Percentiles rank a stretch among this genome's conserved stretches.
Evolutionary conservation across 2,329 filamentous ascomycete species (phyloP).

Genomic region (Aureobasidium sp.): DNA sequence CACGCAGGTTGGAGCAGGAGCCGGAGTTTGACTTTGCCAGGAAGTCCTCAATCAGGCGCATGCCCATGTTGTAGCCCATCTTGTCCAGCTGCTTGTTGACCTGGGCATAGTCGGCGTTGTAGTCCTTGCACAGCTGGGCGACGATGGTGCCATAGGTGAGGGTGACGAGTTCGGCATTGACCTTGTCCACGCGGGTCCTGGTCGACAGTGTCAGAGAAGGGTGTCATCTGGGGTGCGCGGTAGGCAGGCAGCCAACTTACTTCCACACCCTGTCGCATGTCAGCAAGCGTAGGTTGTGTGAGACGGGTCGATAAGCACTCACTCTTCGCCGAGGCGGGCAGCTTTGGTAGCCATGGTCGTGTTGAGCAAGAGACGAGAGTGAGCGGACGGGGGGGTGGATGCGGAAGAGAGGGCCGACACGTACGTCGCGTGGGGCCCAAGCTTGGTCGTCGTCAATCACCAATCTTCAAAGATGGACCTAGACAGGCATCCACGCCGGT

Average conservation of each 20-base stretch:
- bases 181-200: slow-evolving; percentile 91
- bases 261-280: slow-evolving; percentile 69
- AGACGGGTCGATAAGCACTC: slow-evolving; percentile 30
- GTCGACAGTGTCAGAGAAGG: not conserved
- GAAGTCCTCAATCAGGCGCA: slow-evolving; percentile 94
- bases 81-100: slow-evolving; percentile 97
- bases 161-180: slow-evolving; percentile 94
- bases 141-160: slow-evolving; percentile 98
- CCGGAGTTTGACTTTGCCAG: slow-evolving; percentile 89
- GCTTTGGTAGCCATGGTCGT: slow-evolving; percentile 49
- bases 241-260: slow-evolving; percentile 47
- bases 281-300: slow-evolving; percentile 18
- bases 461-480: not conserved
- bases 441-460: not conserved
- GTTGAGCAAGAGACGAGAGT: not conserved
- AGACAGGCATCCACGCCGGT: not conserved
- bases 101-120: slow-evolving; percentile 84
- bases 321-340: slow-evolving; percentile 67
- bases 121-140: slow-evolving; percentile 91
- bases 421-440: not conserved
- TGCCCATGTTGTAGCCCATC: slow-evolving; percentile 98
- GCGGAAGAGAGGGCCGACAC: not conserved
- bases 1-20: slow-evolving; percentile 82
- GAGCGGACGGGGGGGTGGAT: not conserved
- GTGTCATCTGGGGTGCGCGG: not conserved